Base-by-base conservation (phyloP, 495 filamentous ascomycete species). In the Penicillium riverlandense region DNA sequence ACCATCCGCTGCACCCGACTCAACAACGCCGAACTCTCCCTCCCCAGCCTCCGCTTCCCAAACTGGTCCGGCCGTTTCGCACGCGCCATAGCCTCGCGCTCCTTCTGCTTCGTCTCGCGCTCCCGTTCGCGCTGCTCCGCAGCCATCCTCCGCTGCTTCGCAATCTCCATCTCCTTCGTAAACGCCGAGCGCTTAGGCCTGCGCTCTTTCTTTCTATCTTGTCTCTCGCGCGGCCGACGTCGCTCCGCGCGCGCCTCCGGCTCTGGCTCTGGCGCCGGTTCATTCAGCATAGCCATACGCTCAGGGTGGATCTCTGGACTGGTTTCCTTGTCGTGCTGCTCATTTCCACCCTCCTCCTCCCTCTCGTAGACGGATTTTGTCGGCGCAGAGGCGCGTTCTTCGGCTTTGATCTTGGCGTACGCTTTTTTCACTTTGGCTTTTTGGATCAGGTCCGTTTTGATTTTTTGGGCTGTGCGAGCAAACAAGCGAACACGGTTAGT, bases 341-440 rank as follows among this genome's bases (percentile, higher is more conserved):
- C 49, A 15, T 48, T 39, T 28, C 50, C 54, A 29, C 41, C 41
- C 37, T 57, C 49, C 44, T 55, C 41, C 45, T 51, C 41, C 35
- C 50, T 57, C 36, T 64, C 57, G 41, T 69, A 62, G 32, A 60
- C 49, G 7, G 62, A 62, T 45, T 57, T 67, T 57, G 33, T 47
- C 58, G 38, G 54, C 48, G 22, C 22, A 22, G 22, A 22, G 10
- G 58, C 61, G 29, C 64, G 57, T 61, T 79, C 77, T 43, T 74
- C 70, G 35, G 79, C 79, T 60, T 90, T 88, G 44, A 95, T 67
- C 64, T 96, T 98, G 53, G 82, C 85, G 61, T 95, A 96, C 35
- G 86, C 75, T 65, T 95, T 96, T 65, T 90, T 95, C 38, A 95
- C 75, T 65, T 96, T 95, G 53, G 91, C 90, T 64, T 90, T 94